Percentiles rank a stretch among this genome's conserved stretches.
Evolutionary conservation across 2,329 filamentous ascomycete species (phyloP).

Genomic region (Talaromyces sp.): DNA sequence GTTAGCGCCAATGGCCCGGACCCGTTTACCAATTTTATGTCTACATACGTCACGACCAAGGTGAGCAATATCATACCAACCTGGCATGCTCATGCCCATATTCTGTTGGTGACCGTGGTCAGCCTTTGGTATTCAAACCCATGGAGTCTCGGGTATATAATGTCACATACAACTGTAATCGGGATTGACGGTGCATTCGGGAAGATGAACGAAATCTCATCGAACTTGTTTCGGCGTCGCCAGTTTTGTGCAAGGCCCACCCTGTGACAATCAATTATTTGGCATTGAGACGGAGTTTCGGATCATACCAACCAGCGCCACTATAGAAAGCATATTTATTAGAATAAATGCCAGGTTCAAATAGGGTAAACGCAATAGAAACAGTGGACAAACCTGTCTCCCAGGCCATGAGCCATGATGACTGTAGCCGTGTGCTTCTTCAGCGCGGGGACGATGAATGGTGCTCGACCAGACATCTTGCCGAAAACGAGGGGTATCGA

Average conservation of each 20-base stretch:
- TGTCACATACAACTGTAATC: constrained; percentile 66
- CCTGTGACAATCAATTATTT: constrained; percentile 35
- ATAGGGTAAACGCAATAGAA: background rate
- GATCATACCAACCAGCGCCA: constrained; percentile 44
- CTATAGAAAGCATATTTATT: constrained; percentile 26
- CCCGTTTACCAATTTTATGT: constrained; percentile 1
- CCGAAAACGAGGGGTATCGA: background rate
- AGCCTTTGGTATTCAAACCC: background rate
- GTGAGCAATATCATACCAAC: constrained; percentile 50
- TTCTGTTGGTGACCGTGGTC: constrained; percentile 49
- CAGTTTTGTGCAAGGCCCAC: constrained; percentile 80
- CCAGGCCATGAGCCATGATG: constrained; percentile 89
- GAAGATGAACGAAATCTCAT: constrained; percentile 90
- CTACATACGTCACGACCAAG: constrained; percentile 38
- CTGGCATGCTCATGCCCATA: constrained; percentile 74
- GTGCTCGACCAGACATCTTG: constrained; percentile 45
- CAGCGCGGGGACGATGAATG: constrained; percentile 71
- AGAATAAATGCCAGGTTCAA: background rate
- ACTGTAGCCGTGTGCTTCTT: constrained; percentile 88
- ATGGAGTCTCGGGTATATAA: background rate
- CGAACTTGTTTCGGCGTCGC: constrained; percentile 72
- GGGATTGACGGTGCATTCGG: constrained; percentile 85
- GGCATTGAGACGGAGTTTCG: background rate
- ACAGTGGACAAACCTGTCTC: constrained; percentile 64
- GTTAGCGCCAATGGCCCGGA: background rate